These are phyloP conservation scores for Colletotrichum ledebouriae DNA, from an alignment of 2,329 filamentous ascomycete genomes.

Conservation along the genomic window DNA sequence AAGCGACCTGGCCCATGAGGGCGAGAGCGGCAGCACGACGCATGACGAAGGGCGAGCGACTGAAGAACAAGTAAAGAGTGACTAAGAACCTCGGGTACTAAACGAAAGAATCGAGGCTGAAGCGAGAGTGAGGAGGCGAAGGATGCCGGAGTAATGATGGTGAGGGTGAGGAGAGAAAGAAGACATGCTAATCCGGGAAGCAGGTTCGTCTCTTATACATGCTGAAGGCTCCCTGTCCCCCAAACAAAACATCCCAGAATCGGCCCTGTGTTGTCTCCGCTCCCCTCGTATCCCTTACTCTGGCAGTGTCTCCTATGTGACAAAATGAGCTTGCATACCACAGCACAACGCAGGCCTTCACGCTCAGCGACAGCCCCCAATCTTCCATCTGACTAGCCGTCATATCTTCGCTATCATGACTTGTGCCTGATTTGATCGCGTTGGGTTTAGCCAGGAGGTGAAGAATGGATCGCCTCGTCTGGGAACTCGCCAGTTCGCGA, in stretches of 20 bases:
- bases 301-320: constrained; percentile 30
- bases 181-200: neutral
- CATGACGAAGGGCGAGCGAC: constrained; percentile 34
- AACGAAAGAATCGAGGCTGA: constrained; percentile 39
- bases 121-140: constrained; percentile 34
- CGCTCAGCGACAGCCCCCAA: neutral
- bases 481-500: constrained; percentile 22
- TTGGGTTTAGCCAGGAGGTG: constrained; percentile 23
- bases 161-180: constrained; percentile 39
- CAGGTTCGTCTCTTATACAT: constrained; percentile 31
- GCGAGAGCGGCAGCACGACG: constrained; percentile 17
- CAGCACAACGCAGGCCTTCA: neutral
- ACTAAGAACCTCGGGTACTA: constrained; percentile 39
- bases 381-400: neutral
- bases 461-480: constrained; percentile 39
- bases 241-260: neutral
- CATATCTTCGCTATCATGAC: constrained; percentile 6
- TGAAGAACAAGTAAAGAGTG: constrained; percentile 38
- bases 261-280: constrained; percentile 5
- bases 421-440: constrained; percentile 9
- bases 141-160: constrained; percentile 38
- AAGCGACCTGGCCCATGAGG: constrained; percentile 31
- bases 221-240: constrained; percentile 21
- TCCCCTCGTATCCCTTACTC: constrained; percentile 15
- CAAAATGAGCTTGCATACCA: constrained; percentile 37